These are phyloP conservation scores for Phlegmacium glaucopus DNA, from an alignment of 768 basidiomycete genomes.

Conservation along the genomic window DNA sequence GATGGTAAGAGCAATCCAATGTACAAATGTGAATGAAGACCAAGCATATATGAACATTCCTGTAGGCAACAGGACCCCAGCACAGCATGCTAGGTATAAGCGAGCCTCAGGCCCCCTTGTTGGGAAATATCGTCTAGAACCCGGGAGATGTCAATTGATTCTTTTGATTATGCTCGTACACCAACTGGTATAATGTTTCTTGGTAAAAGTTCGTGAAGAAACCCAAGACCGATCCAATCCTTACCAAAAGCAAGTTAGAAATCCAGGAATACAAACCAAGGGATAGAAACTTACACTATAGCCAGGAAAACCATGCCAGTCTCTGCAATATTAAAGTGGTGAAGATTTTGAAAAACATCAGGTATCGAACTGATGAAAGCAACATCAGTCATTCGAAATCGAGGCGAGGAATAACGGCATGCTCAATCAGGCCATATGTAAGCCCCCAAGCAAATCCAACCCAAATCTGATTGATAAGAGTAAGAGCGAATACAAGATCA, in stretches of 20 bases:
- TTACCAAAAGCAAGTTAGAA: conserved; percentile 18
- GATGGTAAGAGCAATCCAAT: conserved; percentile 60
- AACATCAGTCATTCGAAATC: background rate
- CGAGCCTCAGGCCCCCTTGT: conserved; percentile 54
- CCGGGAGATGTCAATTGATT: background rate
- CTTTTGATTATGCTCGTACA: background rate
- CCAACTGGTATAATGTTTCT: conserved; percentile 48
- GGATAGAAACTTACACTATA: conserved; percentile 41
- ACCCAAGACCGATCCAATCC: conserved; percentile 54
- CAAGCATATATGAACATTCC: conserved; percentile 77
- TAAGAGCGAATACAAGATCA: conserved; percentile 17
- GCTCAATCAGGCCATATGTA: conserved; percentile 65
- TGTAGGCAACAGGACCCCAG: conserved; percentile 48
- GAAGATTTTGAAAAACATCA: conserved; percentile 51
- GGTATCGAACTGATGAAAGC: conserved; percentile 43
- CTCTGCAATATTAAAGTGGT: conserved; percentile 57
- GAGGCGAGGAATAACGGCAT: conserved; percentile 8
- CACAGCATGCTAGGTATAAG: conserved; percentile 53
- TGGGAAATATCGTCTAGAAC: conserved; percentile 28
- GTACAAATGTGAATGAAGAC: conserved; percentile 50
- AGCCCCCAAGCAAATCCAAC: conserved; percentile 76
- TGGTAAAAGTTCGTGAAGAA: conserved; percentile 44
- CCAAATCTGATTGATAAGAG: conserved; percentile 48
- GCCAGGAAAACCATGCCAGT: conserved; percentile 58
- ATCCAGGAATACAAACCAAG: conserved; percentile 1